phyloP scores from a whole-genome alignment of 768 basidiomycete species.

The Podaxis sp. region DNA sequence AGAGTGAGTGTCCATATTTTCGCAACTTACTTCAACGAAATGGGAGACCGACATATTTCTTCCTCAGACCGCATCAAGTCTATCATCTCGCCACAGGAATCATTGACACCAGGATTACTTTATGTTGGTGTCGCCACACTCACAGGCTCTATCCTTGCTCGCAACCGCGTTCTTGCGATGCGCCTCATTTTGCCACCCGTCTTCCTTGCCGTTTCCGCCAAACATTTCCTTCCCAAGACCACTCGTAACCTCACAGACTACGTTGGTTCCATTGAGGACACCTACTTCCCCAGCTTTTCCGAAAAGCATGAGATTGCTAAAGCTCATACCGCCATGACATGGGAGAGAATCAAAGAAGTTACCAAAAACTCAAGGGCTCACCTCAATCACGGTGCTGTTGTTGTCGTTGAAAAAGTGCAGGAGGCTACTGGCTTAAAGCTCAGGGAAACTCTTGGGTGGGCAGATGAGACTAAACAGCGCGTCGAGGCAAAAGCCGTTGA shows the following conservation, averaged over 20 bases:
- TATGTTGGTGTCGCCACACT: constrained; percentile 89
- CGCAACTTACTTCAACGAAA: background rate
- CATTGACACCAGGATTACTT: constrained; percentile 82
- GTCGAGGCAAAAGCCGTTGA: constrained; percentile 21
- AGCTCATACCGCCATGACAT: constrained; percentile 55
- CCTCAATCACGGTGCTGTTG: constrained; percentile 39
- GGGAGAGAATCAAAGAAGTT: constrained; percentile 51
- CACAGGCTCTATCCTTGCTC: constrained; percentile 81
- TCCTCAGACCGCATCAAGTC: constrained; percentile 73
- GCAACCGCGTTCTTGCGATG: constrained; percentile 65
- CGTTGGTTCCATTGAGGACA: constrained; percentile 64
- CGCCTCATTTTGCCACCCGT: constrained; percentile 75
- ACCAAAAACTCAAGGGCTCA: constrained; percentile 41
- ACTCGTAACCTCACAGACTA: constrained; percentile 64
- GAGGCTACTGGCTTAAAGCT: constrained; percentile 71
- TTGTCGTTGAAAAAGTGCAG: constrained; percentile 53
- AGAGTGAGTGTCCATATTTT: constrained; percentile 49
- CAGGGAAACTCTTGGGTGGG: constrained; percentile 50
- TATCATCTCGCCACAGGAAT: constrained; percentile 74
- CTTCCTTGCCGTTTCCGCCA: constrained; percentile 62
- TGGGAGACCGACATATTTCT: background rate
- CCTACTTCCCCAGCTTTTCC: constrained; percentile 64
- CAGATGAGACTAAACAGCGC: constrained; percentile 15
- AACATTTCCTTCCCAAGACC: constrained; percentile 87
- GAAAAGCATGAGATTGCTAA: constrained; percentile 62